These are phyloP conservation scores for Theobroma cacao DNA, from an alignment of 345 rosid genomes.

Conservation along the genomic window DNA sequence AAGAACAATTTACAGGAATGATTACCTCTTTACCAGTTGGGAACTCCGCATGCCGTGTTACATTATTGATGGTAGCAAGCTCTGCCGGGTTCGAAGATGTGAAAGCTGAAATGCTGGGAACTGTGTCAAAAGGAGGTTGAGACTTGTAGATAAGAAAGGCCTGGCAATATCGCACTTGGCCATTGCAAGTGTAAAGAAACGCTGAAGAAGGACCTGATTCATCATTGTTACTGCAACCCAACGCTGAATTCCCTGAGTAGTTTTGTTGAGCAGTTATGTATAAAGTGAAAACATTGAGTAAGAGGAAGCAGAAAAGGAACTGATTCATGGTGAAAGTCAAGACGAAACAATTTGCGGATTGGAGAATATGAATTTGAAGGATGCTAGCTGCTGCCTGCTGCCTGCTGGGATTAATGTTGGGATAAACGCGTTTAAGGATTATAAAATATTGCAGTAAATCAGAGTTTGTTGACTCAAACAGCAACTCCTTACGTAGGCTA, in stretches of 20 bases:
- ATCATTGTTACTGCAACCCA: background rate
- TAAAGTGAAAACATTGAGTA: background rate
- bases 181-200: conserved; percentile 48
- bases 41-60: conserved; percentile 23
- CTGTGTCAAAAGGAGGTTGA: conserved; percentile 30
- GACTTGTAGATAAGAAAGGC: conserved; percentile 49
- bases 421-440: background rate
- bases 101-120: conserved; percentile 37
- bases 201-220: conserved; percentile 26
- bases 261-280: conserved; percentile 27
- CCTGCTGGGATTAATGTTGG: background rate
- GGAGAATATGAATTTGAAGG: background rate
- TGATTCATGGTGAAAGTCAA: conserved; percentile 7
- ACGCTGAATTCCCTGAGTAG: conserved; percentile 30
- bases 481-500: background rate
- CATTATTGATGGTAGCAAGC: conserved; percentile 38
- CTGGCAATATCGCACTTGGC: conserved; percentile 21
- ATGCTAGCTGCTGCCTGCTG: background rate
- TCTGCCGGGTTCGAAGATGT: conserved; percentile 27
- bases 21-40: conserved; percentile 35
- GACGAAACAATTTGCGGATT: background rate
- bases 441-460: background rate
- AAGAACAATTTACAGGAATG: conserved; percentile 41
- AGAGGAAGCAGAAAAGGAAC: conserved; percentile 12
- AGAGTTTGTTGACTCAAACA: background rate